Evolutionary conservation across 768 basidiomycete genomes (phyloP), one percentile per base, ranked within the genome.

Genomic region (Leccinum arenicola): DNA sequence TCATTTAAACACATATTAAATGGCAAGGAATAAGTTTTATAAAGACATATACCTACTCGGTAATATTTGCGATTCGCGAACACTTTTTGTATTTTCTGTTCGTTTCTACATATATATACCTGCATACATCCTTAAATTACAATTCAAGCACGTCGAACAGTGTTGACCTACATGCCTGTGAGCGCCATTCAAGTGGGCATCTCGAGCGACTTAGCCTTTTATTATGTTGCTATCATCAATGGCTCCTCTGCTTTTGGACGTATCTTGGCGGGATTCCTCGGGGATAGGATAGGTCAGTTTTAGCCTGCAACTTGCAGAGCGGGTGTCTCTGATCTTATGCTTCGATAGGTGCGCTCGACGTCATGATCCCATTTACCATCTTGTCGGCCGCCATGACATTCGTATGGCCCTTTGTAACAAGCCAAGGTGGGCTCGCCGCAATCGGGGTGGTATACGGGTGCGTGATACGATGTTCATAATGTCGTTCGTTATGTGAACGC

Each of bases 221-320:
- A 91, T 64, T 75, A 88, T 12, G 72, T 89, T 11, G 76, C 89
- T 0, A 82, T 92, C 54, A 83, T 84, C 3, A 93, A 93, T 64
- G 86, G 81, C 0, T 76, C 81, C 35, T 87, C 86, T 1, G 74
- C 84, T 2, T 74, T 88, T 27, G 89, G 88, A 6, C 82, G 91
- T 12, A 74, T 85, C 48, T 52, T 71, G 1, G 77, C 79, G 0
- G 89, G 88, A 10, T 53, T 78, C 27, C 51, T 86, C 1, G 80
- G 81, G 2, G 89, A 91, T 71, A 67, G 73, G 19, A 36, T 82
- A 23, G 86, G 85, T 84, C 53, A 10, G 75, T 61, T 10, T 47
- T 7, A 1, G 0, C 33, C 31, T 29, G 15, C n/a, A 40, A 11
- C 33, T 35, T 35, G 10, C 9, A 48, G 19, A 47, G 19, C 40